Evolutionary conservation across 805 yeast species (phyloP).

Genomic region (Nakazawaea wickerhamii): DNA sequence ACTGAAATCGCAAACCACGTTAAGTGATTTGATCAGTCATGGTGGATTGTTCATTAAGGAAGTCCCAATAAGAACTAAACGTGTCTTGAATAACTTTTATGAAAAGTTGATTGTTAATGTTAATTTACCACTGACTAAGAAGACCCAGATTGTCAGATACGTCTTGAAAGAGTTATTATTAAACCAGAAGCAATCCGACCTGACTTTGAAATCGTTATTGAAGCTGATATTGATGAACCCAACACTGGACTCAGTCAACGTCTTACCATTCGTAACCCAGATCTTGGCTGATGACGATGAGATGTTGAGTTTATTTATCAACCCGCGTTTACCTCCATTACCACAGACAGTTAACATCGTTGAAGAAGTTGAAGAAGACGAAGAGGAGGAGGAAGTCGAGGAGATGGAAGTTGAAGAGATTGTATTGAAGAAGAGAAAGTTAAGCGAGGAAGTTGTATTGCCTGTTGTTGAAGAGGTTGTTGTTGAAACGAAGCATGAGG

Average conservation of each 20-base stretch:
- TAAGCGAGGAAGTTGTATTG: constrained; percentile 2
- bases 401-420: constrained; percentile 1
- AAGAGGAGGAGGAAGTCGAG: constrained; percentile 14
- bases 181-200: constrained; percentile 12
- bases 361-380: constrained; percentile 17
- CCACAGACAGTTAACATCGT: constrained; percentile 11
- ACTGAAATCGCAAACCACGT: constrained; percentile 24
- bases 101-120: constrained; percentile 40
- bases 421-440: constrained; percentile 1
- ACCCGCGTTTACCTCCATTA: constrained; percentile 69
- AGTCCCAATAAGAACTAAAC: constrained; percentile 33
- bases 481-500: constrained; percentile 3
- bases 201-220: constrained; percentile 43
- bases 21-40: constrained; percentile 67
- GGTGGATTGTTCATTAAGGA: constrained; percentile 45
- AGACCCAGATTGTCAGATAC: constrained; percentile 50
- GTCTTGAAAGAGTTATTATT: constrained; percentile 27
- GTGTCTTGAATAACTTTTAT: constrained; percentile 40
- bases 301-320: constrained; percentile 53
- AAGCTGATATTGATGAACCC: constrained; percentile 63
- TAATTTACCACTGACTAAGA: constrained; percentile 55
- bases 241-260: constrained; percentile 47
- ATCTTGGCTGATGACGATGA: constrained; percentile 44
- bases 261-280: constrained; percentile 64
- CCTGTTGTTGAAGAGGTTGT: constrained; percentile 14